Evolutionary conservation across 176 grass and related monocot species (phyloP), one percentile per base, ranked within the genome.

Genomic region (Ensete glaucum): DNA sequence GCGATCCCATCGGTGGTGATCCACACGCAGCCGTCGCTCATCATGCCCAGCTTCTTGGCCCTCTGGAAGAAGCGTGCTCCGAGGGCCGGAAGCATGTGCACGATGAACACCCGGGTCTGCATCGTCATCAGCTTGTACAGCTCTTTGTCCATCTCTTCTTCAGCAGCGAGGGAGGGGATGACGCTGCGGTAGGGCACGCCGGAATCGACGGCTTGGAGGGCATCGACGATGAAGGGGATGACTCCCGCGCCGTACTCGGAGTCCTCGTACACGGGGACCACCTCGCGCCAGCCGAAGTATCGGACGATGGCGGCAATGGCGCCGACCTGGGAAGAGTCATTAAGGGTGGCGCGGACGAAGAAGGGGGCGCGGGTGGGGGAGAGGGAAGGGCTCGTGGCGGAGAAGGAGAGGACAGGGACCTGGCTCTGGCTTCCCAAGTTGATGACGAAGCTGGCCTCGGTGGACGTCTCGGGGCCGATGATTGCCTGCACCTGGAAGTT

Each of bases 41-140:
- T 88, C 85, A 96, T 91, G 21, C 78, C 69, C 5, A 53, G 52
- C 0, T 2, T 11, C 4, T 72, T 79, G 1, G 85, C 91, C 10
- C 81, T 75, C 9, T 0, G 78, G 27, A 96, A 91, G 14, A 96
- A 14, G 43, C 79, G 73, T 15, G 20, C 0, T 53, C 70, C 85
- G 0, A 86, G 59, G 27, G 50, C 1, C 0, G 10, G 1, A 21
- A 15, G 13, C 73, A 77, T 74, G 69, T 96, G 88, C 24, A 96
- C 85, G 58, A 96, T 21, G 76, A 96, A 88, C 54, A 96, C 88
- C 3, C 85, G 85, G 60, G 88, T 90, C 17, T 79, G 73, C 88
- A 54, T 73, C 16, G 72, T 67, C 81, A 56, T 84, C 83, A 91
- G 64, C 9, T 52, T 20, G 83, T 43, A 27, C 0, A 96, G 83